These are phyloP conservation scores for Achaetomiella virescens DNA, from an alignment of 495 filamentous ascomycete genomes.

Conservation along the genomic window DNA sequence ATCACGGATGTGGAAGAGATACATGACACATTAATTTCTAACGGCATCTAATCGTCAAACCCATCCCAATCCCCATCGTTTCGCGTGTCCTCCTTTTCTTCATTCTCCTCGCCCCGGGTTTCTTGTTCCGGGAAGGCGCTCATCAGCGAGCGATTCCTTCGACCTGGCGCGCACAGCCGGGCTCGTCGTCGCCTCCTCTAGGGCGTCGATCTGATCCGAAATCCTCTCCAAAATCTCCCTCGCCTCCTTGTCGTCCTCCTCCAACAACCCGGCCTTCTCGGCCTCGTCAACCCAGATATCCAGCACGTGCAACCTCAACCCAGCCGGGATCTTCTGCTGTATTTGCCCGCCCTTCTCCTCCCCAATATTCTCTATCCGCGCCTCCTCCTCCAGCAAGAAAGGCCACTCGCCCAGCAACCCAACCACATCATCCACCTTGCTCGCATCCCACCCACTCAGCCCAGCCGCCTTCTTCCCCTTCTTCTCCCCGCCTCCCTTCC, in stretches of 20 bases:
- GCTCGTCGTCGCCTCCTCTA: conserved; percentile 48
- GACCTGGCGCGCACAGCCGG: conserved; percentile 69
- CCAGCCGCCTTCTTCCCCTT: conserved; percentile 14
- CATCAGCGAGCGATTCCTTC: conserved; percentile 67
- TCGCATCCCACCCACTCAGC: conserved; percentile 25
- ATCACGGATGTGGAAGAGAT: too few species aligned
- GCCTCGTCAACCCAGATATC: conserved; percentile 90
- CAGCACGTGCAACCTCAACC: conserved; percentile 77
- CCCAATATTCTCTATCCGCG: conserved; percentile 19
- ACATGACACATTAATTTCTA: not conserved
- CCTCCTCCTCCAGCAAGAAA: conserved; percentile 35
- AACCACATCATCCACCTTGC: conserved; percentile 32
- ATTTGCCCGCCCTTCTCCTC: conserved; percentile 27
- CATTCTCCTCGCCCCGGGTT: conserved; percentile 33
- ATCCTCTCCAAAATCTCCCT: conserved; percentile 32
- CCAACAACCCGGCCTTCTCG: conserved; percentile 58
- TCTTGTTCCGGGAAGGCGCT: conserved; percentile 54
- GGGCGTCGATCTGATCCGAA: conserved; percentile 31
- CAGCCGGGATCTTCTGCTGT: conserved; percentile 56
- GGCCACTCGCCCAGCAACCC: conserved; percentile 40
- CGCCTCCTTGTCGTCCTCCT: conserved; percentile 35
- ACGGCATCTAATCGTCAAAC: conserved; percentile 50
- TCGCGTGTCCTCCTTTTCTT: conserved; percentile 18
- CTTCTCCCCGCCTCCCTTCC: conserved; percentile 21
- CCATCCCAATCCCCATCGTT: conserved; percentile 62